Conservation (phyloP, 495 filamentous ascomycete genomes). For the Aspergillus homomorphus region DNA sequence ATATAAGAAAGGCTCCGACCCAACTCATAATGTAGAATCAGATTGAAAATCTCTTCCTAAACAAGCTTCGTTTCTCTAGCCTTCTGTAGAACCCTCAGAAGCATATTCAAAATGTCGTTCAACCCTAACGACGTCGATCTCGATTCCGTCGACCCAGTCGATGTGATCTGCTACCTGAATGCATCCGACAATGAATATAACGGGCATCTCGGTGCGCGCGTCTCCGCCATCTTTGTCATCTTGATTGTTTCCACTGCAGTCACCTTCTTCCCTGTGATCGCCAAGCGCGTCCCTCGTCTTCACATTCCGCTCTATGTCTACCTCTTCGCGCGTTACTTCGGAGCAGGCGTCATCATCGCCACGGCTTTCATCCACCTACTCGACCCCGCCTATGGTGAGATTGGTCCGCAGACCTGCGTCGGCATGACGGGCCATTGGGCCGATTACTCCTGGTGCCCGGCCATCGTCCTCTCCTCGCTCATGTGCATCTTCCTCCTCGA, state of each 20-base stretch:
- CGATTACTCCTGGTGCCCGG: conserved; percentile 40
- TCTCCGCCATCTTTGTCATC: conserved; percentile 47
- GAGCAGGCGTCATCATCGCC: conserved; percentile 67
- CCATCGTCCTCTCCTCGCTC: conserved; percentile 34
- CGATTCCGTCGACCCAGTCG: conserved; percentile 27
- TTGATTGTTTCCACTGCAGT: conserved; percentile 36
- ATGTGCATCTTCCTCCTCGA: conserved; percentile 41
- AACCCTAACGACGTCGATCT: conserved; percentile 41
- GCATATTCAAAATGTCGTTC: conserved; percentile 28
- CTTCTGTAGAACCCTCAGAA: not conserved
- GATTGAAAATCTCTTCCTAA: not conserved
- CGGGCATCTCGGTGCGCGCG: conserved; percentile 39
- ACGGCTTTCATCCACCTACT: conserved; percentile 63
- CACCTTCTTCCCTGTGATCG: conserved; percentile 63
- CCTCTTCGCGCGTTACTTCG: conserved; percentile 71
- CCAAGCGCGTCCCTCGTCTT: conserved; percentile 38
- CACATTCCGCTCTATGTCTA: conserved; percentile 60
- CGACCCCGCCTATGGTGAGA: conserved; percentile 51
- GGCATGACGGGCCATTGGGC: conserved; percentile 53
- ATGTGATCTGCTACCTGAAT: conserved; percentile 39
- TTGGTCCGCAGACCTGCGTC: conserved; percentile 50
- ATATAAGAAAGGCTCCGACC: not conserved
- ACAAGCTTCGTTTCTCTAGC: not conserved
- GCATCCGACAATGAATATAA: conserved; percentile 39
- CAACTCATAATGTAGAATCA: not conserved